Conservation (phyloP, 2,329 filamentous ascomycete species). For the Ophiostoma sp. region DNA sequence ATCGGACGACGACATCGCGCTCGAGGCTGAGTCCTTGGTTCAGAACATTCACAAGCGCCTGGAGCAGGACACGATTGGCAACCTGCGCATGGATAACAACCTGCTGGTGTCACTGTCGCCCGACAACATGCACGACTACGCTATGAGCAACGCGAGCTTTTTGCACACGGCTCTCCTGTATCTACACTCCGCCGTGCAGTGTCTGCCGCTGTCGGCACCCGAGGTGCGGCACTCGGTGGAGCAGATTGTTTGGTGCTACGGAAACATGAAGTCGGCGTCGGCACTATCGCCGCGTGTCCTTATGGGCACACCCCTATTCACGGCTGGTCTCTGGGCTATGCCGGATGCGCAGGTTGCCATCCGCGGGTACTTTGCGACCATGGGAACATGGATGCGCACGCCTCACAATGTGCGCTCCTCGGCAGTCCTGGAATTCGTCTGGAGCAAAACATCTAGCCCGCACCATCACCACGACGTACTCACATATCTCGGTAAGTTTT, state of each 20-base stretch:
- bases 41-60: slow-evolving; percentile 18
- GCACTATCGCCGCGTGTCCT: slow-evolving; percentile 22
- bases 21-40: slow-evolving; percentile 19
- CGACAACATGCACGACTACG: slow-evolving; percentile 23
- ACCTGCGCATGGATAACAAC: slow-evolving; percentile 15
- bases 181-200: slow-evolving; percentile 19
- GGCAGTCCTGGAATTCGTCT: slow-evolving; percentile 18
- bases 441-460: slow-evolving; percentile 15
- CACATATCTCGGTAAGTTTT: slow-evolving; percentile 18
- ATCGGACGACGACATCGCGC: slow-evolving; percentile 19
- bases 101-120: slow-evolving; percentile 12
- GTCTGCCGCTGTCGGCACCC: slow-evolving; percentile 15
- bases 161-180: slow-evolving; percentile 23
- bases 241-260: slow-evolving; percentile 20
- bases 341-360: slow-evolving; percentile 9
- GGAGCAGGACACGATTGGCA: slow-evolving; percentile 14
- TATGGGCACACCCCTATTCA: slow-evolving; percentile 22
- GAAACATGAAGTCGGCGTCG: slow-evolving; percentile 21
- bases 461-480: slow-evolving; percentile 15
- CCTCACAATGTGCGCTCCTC: slow-evolving; percentile 18
- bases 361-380: slow-evolving; percentile 13
- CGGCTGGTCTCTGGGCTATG: slow-evolving; percentile 21
- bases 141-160: slow-evolving; percentile 23
- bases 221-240: slow-evolving; percentile 21
- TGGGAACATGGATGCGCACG: slow-evolving; percentile 22